Conservation (phyloP, 768 basidiomycete species). For the Psilocybe tampanensis region DNA sequence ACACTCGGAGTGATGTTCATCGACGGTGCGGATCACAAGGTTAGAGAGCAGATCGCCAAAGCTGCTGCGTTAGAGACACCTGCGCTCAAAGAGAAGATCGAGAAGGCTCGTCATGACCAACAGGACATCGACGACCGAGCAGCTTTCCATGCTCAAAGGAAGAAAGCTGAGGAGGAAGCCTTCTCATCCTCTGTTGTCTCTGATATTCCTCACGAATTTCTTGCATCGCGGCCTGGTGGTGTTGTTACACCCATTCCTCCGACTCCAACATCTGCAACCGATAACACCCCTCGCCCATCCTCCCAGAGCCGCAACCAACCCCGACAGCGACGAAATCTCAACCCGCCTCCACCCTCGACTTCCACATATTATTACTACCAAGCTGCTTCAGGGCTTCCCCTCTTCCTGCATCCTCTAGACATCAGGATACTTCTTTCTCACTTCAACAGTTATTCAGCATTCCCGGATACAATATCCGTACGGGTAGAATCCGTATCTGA, state of each 20-base stretch:
- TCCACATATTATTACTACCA: slow-evolving; percentile 97
- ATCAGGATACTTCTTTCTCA: slow-evolving; percentile 90
- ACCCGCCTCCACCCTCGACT: slow-evolving; percentile 84
- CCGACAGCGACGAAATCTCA: slow-evolving; percentile 75
- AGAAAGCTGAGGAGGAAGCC: slow-evolving; percentile 28
- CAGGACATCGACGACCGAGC: slow-evolving; percentile 54
- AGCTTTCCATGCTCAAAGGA: slow-evolving; percentile 29
- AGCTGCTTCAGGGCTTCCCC: slow-evolving; percentile 84
- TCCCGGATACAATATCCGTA: slow-evolving; percentile 82
- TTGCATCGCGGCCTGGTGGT: slow-evolving; percentile 42
- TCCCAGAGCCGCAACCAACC: slow-evolving; percentile 44
- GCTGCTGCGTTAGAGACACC: slow-evolving; percentile 76
- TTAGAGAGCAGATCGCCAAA: slow-evolving; percentile 80
- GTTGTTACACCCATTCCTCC: slow-evolving; percentile 14
- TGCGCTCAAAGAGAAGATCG: slow-evolving; percentile 62
- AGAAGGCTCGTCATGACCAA: slow-evolving; percentile 60
- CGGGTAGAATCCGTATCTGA: slow-evolving; percentile 78
- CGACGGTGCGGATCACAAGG: slow-evolving; percentile 73
- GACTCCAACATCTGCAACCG: slow-evolving; percentile 10
- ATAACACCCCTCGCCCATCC: slow-evolving; percentile 10
- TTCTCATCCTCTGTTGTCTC: slow-evolving; percentile 6
- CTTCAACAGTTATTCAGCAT: slow-evolving; percentile 76
- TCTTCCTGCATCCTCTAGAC: slow-evolving; percentile 95
- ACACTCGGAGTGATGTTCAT: slow-evolving; percentile 79
- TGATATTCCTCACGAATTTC: slow-evolving; percentile 62